Percentiles rank a stretch among this genome's conserved stretches.
Conservation (phyloP, 495 filamentous ascomycete species). For the Penicillium mononematosum region DNA sequence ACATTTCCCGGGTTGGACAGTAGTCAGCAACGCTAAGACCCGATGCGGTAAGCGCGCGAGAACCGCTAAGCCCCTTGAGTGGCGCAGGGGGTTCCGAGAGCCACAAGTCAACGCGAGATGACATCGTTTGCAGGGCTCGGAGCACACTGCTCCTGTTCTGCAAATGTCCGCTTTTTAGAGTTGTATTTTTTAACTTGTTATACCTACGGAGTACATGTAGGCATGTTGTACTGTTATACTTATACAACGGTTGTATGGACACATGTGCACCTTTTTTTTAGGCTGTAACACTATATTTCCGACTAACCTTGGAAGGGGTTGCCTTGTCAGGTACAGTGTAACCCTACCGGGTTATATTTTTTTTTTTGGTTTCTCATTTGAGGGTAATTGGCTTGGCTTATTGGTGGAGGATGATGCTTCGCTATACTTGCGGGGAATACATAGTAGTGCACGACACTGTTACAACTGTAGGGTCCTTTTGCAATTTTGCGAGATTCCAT, state of each 20-base stretch:
- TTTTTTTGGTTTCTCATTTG: background rate
- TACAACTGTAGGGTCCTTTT: conserved; percentile 3
- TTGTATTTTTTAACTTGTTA: background rate
- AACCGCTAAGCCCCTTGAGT: conserved; percentile 22
- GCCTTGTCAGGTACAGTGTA: conserved; percentile 6
- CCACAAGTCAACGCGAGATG: conserved; percentile 23
- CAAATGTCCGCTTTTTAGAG: background rate
- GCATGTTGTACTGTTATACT: background rate
- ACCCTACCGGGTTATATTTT: background rate
- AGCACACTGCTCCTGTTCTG: conserved; percentile 26
- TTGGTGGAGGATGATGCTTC: background rate
- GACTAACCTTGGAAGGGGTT: background rate
- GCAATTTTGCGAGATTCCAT: background rate
- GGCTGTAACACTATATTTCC: background rate
- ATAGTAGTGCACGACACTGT: background rate
- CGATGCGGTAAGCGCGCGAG: conserved; percentile 1
- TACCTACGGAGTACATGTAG: too few relatives aligned
- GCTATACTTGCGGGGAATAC: too few relatives aligned
- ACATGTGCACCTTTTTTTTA: background rate
- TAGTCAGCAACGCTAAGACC: conserved; percentile 3
- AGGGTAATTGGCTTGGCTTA: background rate
- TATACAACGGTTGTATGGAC: background rate
- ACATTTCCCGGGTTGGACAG: conserved; percentile 7
- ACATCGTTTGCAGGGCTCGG: conserved; percentile 24
- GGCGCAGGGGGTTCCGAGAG: conserved; percentile 26